phyloP scores from a whole-genome alignment of 495 filamentous ascomycete species.

The Aspergillus haitiensis region DNA sequence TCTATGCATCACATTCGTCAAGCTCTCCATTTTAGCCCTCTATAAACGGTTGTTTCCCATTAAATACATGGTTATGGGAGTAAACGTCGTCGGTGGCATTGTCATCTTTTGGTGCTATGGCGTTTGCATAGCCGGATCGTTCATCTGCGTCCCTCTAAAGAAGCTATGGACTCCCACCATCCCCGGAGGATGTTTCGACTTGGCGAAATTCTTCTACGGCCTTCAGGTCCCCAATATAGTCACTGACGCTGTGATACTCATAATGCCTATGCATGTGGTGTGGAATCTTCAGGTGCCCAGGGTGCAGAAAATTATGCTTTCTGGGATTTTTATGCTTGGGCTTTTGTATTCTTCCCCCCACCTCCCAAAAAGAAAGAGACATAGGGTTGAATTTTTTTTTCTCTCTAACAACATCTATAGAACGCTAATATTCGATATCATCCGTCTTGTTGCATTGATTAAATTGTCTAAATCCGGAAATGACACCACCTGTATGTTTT shows the following conservation, averaged over 20 bases:
- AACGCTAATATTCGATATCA: constrained; percentile 34
- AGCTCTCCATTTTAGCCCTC: constrained; percentile 46
- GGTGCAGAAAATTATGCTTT: constrained; percentile 40
- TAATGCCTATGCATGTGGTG: constrained; percentile 53
- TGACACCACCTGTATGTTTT: constrained; percentile 32
- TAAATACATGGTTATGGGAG: constrained; percentile 28
- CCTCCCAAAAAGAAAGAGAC: neutral
- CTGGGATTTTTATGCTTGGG: constrained; percentile 46
- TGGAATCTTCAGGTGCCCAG: constrained; percentile 41
- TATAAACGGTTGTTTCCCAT: constrained; percentile 41
- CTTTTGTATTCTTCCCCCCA: constrained; percentile 27
- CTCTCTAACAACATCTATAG: constrained; percentile 8
- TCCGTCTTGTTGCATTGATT: constrained; percentile 31
- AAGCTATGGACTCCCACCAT: constrained; percentile 32
- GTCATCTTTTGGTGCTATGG: constrained; percentile 37
- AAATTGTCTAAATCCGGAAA: constrained; percentile 25
- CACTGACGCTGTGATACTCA: constrained; percentile 44
- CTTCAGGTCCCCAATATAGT: constrained; percentile 46
- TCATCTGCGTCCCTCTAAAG: constrained; percentile 38
- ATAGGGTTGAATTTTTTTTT: too few relatives aligned
- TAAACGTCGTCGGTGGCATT: constrained; percentile 30
- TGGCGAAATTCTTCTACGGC: constrained; percentile 37
- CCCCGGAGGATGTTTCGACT: constrained; percentile 36
- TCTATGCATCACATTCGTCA: constrained; percentile 34
- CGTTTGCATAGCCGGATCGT: constrained; percentile 35